These are phyloP conservation scores for Apiospora phragmitis DNA, from an alignment of 2,329 filamentous ascomycete species.

Conservation along the genomic window DNA sequence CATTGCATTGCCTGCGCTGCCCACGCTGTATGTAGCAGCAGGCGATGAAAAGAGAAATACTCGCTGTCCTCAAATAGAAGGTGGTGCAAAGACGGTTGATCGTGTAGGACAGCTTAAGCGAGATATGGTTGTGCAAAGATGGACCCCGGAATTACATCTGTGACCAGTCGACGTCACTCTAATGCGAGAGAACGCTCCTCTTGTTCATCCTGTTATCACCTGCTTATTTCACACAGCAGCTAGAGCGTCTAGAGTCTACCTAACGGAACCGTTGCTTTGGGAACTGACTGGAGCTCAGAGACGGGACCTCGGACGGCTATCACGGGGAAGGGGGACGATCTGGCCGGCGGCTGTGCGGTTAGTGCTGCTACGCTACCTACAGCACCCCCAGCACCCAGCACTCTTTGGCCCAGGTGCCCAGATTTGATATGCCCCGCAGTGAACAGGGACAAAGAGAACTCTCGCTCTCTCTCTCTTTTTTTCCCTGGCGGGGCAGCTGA, in stretches of 20 bases:
- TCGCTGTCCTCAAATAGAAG: not conserved
- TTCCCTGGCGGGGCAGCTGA: conserved; percentile 1
- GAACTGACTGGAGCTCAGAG: not conserved
- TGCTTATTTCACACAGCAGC: not conserved
- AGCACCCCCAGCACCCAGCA: not conserved
- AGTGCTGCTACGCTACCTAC: not conserved
- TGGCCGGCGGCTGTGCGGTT: not conserved
- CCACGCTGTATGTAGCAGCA: not conserved
- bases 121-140: not conserved
- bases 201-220: not conserved
- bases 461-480: not conserved
- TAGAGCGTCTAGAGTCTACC: not conserved
- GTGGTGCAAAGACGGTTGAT: not conserved
- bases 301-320: not conserved
- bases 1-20: not conserved
- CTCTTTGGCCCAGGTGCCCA: not conserved
- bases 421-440: not conserved
- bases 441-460: not conserved
- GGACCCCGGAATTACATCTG: not conserved
- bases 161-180: not conserved
- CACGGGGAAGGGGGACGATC: not conserved
- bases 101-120: not conserved
- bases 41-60: not conserved
- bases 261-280: not conserved
- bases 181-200: not conserved